These are phyloP conservation scores for Aspergillus tubingensis DNA, from an alignment of 2,329 filamentous ascomycete genomes.

Conservation along the genomic window DNA sequence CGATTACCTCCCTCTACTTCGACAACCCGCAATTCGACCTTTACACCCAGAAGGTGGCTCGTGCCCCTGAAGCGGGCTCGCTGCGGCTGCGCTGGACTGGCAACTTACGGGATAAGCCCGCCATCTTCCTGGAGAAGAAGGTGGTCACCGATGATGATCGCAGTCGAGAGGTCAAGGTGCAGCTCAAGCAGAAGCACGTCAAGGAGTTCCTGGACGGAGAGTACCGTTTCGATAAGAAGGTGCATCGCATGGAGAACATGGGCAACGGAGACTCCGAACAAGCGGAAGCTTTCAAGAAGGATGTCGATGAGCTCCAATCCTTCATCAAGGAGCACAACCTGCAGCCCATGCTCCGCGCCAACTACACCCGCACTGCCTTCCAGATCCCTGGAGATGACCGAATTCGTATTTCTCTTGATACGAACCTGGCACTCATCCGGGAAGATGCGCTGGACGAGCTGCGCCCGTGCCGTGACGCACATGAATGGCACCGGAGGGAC, in stretches of 20 bases:
- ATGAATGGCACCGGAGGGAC: constrained; percentile 87
- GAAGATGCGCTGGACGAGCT: constrained; percentile 73
- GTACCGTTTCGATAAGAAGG: constrained; percentile 88
- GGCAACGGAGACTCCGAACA: constrained; percentile 67
- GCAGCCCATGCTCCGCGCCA: constrained; percentile 83
- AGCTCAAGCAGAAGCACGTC: constrained; percentile 92
- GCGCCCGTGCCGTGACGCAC: constrained; percentile 83
- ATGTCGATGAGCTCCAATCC: constrained; percentile 73
- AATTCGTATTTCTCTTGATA: constrained; percentile 90
- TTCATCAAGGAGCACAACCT: constrained; percentile 78
- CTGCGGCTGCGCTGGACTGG: constrained; percentile 91
- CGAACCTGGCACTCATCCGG: constrained; percentile 82
- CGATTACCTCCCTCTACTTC: constrained; percentile 94
- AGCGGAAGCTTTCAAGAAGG: constrained; percentile 68
- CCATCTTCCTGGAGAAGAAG: constrained; percentile 89
- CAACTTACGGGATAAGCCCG: constrained; percentile 73
- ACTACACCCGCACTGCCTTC: constrained; percentile 92
- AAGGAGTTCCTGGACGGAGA: constrained; percentile 82
- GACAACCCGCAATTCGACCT: constrained; percentile 84
- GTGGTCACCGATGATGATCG: constrained; percentile 72
- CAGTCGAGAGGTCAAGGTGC: constrained; percentile 77
- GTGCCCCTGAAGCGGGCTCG: constrained; percentile 73
- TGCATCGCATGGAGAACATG: constrained; percentile 79
- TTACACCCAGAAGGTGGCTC: constrained; percentile 81
- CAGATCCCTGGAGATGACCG: constrained; percentile 92